Base-by-base conservation (phyloP, 1,284 basidiomycete genomes). In the Marasmius fiardii region DNA sequence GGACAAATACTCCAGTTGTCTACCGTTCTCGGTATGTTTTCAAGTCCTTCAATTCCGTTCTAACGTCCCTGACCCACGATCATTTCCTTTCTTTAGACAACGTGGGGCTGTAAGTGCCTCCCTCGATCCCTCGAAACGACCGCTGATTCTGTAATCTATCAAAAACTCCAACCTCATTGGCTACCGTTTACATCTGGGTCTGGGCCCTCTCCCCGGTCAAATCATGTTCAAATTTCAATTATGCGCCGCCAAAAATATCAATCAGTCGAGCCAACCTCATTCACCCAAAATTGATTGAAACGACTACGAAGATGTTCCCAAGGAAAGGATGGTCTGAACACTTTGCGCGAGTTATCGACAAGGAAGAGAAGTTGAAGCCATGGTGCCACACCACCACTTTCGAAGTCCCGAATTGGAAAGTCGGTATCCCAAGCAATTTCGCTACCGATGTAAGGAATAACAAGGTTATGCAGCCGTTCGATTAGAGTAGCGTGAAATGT, bases 371-470 rank as follows among this genome's bases (percentile, higher is more conserved):
- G 21, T 65, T 76, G 43, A 81, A 81, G 63, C 79, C 78, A 34
- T 82, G 79, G 79, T 79, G 77, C 64, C 79, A 81, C 64, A 73
- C 74, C 10, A 68, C 75, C 24, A 74, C 76, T 21, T 81, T 81
- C 60, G 80, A 81, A 61, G 61, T 71, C 8, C 74, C 79, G 8
- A 68, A 68, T 60, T 80, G 79, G 79, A 71, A 66, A 63, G 64
- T 67, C 48, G 78, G 77, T 8, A 68, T 73, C 28, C 63, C 60
- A 54, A 81, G 79, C 60, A 76, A 78, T 55, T 81, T 81, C 60
- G 77, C 77, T 43, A 73, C 70, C 41, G 78, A 79, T 55, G 77
- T 81, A 48, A 65, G 74, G 51, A 71, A 70, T 20, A 81, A 80
- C 63, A 66, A 67, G 0, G 67, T 71, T 24, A 79, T 79, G 76